These are phyloP conservation scores for Ramalina peruviana DNA, from an alignment of 495 filamentous ascomycete genomes.

Conservation along the genomic window DNA sequence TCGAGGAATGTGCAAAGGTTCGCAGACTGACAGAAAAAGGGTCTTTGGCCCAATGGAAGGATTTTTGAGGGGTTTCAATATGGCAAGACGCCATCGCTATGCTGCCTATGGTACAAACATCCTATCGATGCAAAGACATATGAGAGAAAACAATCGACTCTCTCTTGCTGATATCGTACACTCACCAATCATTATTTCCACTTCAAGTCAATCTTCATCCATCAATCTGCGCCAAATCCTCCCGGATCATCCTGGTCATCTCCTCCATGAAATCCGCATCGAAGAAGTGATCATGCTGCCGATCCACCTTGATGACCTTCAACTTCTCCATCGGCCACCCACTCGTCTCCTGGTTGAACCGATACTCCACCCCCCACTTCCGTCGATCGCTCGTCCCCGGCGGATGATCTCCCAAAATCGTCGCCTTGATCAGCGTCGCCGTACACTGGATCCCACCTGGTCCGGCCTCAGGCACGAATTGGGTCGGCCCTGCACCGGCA, in stretches of 20 bases:
- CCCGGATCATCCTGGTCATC: conserved; percentile 5
- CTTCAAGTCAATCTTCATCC: background rate
- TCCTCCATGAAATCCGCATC: conserved; percentile 2
- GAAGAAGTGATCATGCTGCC: conserved; percentile 10
- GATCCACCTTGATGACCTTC: conserved; percentile 1
- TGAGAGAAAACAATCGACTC: no score
- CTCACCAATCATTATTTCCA: no score
- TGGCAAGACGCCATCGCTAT: no score
- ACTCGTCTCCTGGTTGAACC: conserved; percentile 6
- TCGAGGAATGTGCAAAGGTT: no score
- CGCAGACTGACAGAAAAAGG: no score
- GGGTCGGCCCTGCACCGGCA: background rate
- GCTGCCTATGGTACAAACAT: no score
- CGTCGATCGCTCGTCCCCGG: conserved; percentile 1
- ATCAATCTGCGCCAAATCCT: background rate
- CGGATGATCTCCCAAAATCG: background rate
- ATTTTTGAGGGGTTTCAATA: no score
- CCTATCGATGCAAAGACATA: no score
- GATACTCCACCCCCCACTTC: background rate
- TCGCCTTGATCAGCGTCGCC: conserved; percentile 12
- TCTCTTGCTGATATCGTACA: no score
- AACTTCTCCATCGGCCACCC: conserved; percentile 9
- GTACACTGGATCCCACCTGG: background rate
- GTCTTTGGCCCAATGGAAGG: no score
- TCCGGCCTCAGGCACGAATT: background rate